Base-by-base conservation (phyloP, 768 basidiomycete genomes). In the Agrocybe praecox region DNA sequence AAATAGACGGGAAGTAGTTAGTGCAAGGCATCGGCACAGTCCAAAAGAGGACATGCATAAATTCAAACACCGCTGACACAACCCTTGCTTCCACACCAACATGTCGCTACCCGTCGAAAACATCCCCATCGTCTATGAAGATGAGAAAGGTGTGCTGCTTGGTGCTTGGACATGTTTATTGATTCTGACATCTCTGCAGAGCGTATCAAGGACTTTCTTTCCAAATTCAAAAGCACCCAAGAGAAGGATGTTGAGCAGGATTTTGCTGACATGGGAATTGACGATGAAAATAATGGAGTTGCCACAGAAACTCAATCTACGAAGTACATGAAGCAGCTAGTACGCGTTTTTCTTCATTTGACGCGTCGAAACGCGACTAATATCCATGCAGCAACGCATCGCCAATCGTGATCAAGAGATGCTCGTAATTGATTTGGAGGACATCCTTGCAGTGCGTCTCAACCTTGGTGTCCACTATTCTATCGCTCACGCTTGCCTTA, bases 371-470 rank as follows among this genome's bases (percentile, higher is more conserved):
- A 66, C 67, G 63, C 54, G 53, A 63, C 61, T 69, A 53, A 72
- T 36, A 45, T 15, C 42, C 33, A 42, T 63, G 24, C 65, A 96
- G 94, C 93, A 94, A 95, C 77, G 79, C 44, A 85, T 99, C 57
- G 93, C 96, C 49, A 96, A 99, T 73, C 84, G 97, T 33, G 92
- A 97, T 59, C 90, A 94, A 70, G 86, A 94, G 62, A 91, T 91
- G 84, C 76, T 99, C 10, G 77, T 87, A 40, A 85, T 99, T 58
- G 94, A 96, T 64, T 71, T 99, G 21, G 92, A 94, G 68, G 97
- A 99, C 72, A 76, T 98, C 40, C 79, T 80, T 58, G 80, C 86
- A 60, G 95, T 90, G 53, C 19, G 56, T 40, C 46, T 18, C 34
- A 23, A 21, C 36, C 12, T 40, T 40, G 12, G 49, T 53, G 53